Conservation (phyloP, 306 rosid genomes). For the Vachellia collinsii region DNA sequence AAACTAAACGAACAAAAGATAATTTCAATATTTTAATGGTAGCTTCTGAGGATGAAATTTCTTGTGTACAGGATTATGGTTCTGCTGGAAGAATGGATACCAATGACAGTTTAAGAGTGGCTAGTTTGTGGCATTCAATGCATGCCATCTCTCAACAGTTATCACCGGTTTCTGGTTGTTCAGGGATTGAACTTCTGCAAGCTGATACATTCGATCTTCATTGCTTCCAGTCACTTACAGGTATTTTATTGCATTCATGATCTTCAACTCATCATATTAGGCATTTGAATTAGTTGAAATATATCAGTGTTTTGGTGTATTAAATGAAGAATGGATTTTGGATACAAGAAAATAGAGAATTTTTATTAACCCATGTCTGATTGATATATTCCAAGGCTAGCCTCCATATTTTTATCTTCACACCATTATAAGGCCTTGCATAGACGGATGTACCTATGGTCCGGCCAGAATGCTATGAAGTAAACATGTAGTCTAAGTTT, state of each 20-base stretch:
- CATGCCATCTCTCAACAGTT: constrained; percentile 94
- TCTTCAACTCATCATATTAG: neutral
- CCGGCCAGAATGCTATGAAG: too few relatives aligned
- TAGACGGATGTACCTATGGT: too few relatives aligned
- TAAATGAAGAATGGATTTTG: neutral
- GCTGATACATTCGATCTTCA: constrained; percentile 95
- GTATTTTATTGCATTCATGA: constrained; percentile 35
- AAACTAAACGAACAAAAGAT: neutral
- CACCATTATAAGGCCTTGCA: too few relatives aligned
- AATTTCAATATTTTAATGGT: constrained; percentile 5
- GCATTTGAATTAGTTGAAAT: neutral
- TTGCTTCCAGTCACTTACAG: constrained; percentile 89
- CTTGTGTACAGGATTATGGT: constrained; percentile 67
- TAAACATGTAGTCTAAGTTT: too few relatives aligned
- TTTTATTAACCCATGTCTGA: neutral
- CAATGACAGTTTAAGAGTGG: constrained; percentile 91
- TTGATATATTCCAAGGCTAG: neutral
- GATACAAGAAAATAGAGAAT: neutral
- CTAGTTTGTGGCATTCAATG: constrained; percentile 98
- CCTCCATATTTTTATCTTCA: neutral
- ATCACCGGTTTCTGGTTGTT: constrained; percentile 77
- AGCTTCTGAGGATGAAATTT: constrained; percentile 9
- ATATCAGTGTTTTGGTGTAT: neutral
- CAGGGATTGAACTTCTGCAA: constrained; percentile 88
- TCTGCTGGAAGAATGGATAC: constrained; percentile 92